Conservation (phyloP, 2,329 filamentous ascomycete species). For the Sporothrix protearum region DNA sequence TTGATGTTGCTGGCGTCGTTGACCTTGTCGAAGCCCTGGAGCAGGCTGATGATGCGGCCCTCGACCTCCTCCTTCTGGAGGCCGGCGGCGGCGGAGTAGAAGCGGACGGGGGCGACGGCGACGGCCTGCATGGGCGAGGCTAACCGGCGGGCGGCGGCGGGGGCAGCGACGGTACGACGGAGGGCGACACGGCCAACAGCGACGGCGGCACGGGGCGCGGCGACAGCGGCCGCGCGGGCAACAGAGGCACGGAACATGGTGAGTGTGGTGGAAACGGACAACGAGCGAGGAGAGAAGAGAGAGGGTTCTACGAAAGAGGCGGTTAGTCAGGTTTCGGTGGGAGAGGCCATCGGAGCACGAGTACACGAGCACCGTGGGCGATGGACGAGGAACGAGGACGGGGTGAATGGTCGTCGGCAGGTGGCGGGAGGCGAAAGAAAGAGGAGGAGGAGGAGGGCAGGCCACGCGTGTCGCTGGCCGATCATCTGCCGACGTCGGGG, state of each 20-base stretch:
- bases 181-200: conserved; percentile 44
- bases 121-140: conserved; percentile 40
- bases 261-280: conserved; percentile 32
- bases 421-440: not conserved
- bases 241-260: conserved; percentile 81
- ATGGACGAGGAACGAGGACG: not conserved
- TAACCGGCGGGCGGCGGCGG: not conserved
- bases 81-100: conserved; percentile 79
- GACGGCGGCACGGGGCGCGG: conserved; percentile 56
- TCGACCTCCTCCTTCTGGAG: conserved; percentile 68
- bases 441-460: no score
- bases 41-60: conserved; percentile 84
- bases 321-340: not conserved
- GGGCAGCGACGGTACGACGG: conserved; percentile 29
- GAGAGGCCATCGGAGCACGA: not conserved
- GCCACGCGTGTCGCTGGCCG: not conserved
- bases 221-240: conserved; percentile 21
- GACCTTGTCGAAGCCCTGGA: conserved; percentile 98
- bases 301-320: not conserved
- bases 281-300: not conserved
- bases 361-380: not conserved
- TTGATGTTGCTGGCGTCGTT: conserved; percentile 73
- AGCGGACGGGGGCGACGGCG: conserved; percentile 60
- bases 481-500: not conserved
- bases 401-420: not conserved